These are phyloP conservation scores for Asterophora lycoperdoides DNA, from an alignment of 768 basidiomycete species.

Conservation along the genomic window DNA sequence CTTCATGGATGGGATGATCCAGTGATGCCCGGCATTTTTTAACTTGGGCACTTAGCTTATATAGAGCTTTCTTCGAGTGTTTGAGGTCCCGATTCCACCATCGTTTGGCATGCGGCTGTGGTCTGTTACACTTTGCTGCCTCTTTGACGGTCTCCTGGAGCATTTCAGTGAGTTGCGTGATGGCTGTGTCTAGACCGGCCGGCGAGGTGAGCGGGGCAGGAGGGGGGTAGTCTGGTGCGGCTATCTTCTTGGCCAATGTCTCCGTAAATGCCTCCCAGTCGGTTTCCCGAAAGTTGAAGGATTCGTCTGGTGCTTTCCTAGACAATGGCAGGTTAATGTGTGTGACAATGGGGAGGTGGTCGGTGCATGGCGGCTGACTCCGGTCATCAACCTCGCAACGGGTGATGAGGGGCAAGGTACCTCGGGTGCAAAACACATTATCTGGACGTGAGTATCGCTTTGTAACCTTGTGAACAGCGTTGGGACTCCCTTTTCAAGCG, in stretches of 20 bases:
- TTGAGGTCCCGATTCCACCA: not conserved
- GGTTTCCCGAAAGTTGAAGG: not conserved
- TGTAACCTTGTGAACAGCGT: too few relatives aligned
- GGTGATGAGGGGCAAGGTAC: not conserved
- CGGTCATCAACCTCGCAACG: not conserved
- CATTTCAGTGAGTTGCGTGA: too few relatives aligned
- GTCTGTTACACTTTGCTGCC: not conserved
- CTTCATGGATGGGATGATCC: too few relatives aligned
- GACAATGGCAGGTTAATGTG: not conserved
- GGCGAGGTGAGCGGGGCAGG: too few relatives aligned
- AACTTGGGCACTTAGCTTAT: not conserved
- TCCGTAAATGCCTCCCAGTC: too few relatives aligned
- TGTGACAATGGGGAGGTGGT: not conserved
- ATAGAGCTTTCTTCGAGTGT: not conserved
- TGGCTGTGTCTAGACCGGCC: too few relatives aligned
- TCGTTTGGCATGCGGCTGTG: not conserved
- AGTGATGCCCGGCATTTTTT: not conserved
- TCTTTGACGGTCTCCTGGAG: too few relatives aligned
- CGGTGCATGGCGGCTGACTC: not conserved
- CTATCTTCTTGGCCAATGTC: too few relatives aligned
- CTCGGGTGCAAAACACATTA: not conserved
- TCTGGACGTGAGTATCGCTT: not conserved
- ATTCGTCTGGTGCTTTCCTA: not conserved
- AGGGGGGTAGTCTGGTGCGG: too few relatives aligned
- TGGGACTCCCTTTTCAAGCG: not conserved